phyloP scores from a whole-genome alignment of 371 early-diverging fungal genomes.

The Mortierella sp. region DNA sequence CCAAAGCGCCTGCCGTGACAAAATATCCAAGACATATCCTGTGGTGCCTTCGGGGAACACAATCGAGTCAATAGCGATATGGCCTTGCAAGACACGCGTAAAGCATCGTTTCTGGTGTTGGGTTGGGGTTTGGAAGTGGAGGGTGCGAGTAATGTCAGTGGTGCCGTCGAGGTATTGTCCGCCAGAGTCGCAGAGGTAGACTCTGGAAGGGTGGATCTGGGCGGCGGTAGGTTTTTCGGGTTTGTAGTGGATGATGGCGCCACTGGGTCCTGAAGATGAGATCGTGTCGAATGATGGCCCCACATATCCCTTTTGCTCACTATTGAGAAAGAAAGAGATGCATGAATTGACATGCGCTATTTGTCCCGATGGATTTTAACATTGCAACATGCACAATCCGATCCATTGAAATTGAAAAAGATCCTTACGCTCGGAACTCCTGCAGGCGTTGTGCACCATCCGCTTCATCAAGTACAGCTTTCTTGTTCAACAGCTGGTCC shows the following conservation, averaged over 20 bases:
- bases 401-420: not conserved
- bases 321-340: conserved; percentile 18
- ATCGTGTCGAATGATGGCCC: conserved; percentile 99
- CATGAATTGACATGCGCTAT: too few species aligned
- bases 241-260: conserved; percentile 99
- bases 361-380: not conserved
- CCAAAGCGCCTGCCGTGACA: conserved; percentile 95
- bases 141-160: conserved; percentile 99
- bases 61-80: conserved; percentile 91
- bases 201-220: conserved; percentile 74
- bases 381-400: not conserved
- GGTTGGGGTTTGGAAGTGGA: conserved; percentile 93
- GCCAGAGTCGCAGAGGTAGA: conserved; percentile 98
- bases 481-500: conserved; percentile 77
- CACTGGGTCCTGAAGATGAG: conserved; percentile 96
- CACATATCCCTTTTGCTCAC: conserved; percentile 80
- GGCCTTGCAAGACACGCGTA: conserved; percentile 98
- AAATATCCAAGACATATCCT: conserved; percentile 90
- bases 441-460: conserved; percentile 77
- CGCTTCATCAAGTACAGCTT: conserved; percentile 78
- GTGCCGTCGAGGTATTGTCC: conserved; percentile 99
- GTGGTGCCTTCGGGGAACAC: conserved; percentile 93
- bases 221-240: conserved; percentile 85
- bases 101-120: conserved; percentile 92
- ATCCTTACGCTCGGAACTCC: conserved; percentile 52